Evolutionary conservation across 441 rosid species (phyloP).

Genomic region (Arabidopsis hybrid): DNA sequence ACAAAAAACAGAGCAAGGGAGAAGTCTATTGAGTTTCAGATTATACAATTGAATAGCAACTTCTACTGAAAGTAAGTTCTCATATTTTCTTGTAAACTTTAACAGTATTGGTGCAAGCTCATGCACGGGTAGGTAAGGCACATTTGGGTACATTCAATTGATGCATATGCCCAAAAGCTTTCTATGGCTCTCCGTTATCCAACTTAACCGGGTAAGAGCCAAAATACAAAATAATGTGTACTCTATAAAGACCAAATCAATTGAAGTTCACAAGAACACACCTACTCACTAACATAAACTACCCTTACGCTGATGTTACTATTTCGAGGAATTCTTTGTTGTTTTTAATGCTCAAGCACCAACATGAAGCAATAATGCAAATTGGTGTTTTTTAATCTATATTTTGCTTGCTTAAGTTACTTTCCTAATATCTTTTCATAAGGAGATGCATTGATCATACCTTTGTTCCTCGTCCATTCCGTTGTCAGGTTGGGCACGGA

Average conservation of each 20-base stretch:
- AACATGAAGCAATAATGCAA: constrained; percentile 29
- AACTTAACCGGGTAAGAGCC: constrained; percentile 17
- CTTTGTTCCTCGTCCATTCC: constrained; percentile 94
- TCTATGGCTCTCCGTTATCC: constrained; percentile 15
- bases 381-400: constrained; percentile 16
- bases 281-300: constrained; percentile 16
- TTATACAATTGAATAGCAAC: constrained; percentile 20
- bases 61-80: constrained; percentile 11
- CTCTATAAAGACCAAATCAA: background rate
- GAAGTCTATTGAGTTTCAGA: constrained; percentile 9
- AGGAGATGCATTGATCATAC: constrained; percentile 44
- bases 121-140: background rate
- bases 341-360: background rate
- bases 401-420: constrained; percentile 6
- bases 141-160: background rate
- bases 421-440: background rate
- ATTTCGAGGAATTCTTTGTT: constrained; percentile 5
- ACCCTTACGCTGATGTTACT: constrained; percentile 7
- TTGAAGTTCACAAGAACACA: background rate
- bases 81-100: constrained; percentile 8
- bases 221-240: constrained; percentile 5
- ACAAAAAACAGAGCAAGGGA: constrained; percentile 37
- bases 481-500: constrained; percentile 62
- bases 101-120: background rate
- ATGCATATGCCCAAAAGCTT: background rate